These are phyloP conservation scores for Xylaria sp. DNA, from an alignment of 2,329 filamentous ascomycete genomes.

Conservation along the genomic window DNA sequence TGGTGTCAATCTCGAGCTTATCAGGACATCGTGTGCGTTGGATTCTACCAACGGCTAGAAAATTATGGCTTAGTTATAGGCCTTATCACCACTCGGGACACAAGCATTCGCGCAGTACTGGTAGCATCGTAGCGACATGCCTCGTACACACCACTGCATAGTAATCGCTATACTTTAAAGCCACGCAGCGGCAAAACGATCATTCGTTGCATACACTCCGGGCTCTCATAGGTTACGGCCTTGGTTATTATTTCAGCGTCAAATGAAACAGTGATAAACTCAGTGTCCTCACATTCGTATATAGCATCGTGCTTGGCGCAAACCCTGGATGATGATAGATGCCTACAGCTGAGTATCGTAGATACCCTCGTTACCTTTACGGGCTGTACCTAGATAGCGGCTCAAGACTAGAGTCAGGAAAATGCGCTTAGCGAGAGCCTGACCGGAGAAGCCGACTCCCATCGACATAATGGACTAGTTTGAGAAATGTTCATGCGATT, in stretches of 20 bases:
- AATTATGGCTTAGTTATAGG: background rate
- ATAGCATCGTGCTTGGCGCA: background rate
- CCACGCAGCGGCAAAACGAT: background rate
- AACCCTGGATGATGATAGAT: background rate
- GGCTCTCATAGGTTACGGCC: background rate
- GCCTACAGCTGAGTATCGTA: background rate
- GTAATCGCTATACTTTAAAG: background rate
- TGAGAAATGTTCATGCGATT: too few relatives aligned
- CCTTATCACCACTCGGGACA: background rate
- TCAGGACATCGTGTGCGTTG: background rate
- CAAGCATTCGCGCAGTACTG: background rate
- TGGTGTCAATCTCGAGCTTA: background rate
- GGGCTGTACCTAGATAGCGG: too few relatives aligned
- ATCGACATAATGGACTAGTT: too few relatives aligned
- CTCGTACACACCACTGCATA: background rate
- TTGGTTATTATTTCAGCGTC: background rate
- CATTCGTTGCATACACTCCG: background rate
- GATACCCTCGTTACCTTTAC: too few relatives aligned
- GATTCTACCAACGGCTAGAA: background rate
- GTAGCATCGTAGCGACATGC: background rate
- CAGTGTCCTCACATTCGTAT: background rate
- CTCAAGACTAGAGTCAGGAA: too few relatives aligned
- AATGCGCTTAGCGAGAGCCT: too few relatives aligned
- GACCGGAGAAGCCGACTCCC: too few relatives aligned
- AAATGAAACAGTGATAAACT: background rate